phyloP scores from a whole-genome alignment of 1,284 basidiomycete species.

The Ceratobasidium sp. region DNA sequence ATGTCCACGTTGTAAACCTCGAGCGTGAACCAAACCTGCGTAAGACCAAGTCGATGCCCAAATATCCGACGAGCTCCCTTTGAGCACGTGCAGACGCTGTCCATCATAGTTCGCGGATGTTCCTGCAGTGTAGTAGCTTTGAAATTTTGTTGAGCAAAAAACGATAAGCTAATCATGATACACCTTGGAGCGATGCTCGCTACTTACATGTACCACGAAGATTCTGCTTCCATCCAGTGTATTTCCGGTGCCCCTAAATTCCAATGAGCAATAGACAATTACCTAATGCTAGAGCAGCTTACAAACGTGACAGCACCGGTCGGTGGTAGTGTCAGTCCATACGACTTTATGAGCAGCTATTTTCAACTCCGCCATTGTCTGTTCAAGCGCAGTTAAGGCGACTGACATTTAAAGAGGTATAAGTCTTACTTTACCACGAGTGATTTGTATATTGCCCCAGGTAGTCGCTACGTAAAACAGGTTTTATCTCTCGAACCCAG shows the following conservation, averaged over 20 bases:
- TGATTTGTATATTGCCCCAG: conserved; percentile 61
- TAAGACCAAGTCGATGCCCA: conserved; percentile 55
- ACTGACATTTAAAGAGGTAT: not conserved
- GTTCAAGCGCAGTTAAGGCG: conserved; percentile 17
- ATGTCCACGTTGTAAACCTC: not conserved
- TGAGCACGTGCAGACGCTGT: conserved; percentile 58
- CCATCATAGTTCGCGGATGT: conserved; percentile 57
- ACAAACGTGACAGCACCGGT: conserved; percentile 60
- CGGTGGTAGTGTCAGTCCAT: conserved; percentile 58
- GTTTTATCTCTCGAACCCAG: conserved; percentile 47
- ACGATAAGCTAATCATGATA: not conserved
- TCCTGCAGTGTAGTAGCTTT: conserved; percentile 58
- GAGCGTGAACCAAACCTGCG: conserved; percentile 12
- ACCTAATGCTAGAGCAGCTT: conserved; percentile 28
- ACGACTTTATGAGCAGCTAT: conserved; percentile 58
- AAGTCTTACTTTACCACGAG: conserved; percentile 55
- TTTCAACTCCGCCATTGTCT: conserved; percentile 57
- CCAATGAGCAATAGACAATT: not conserved
- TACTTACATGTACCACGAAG: conserved; percentile 23
- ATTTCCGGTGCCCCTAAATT: conserved; percentile 44
- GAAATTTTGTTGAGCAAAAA: not conserved
- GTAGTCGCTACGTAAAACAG: conserved; percentile 56
- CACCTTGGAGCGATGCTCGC: too few relatives aligned
- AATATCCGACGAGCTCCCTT: conserved; percentile 57
- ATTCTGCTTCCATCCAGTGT: conserved; percentile 42